Evolutionary conservation across 1,284 basidiomycete species (phyloP).

Genomic region (Cerioporus squamosus): DNA sequence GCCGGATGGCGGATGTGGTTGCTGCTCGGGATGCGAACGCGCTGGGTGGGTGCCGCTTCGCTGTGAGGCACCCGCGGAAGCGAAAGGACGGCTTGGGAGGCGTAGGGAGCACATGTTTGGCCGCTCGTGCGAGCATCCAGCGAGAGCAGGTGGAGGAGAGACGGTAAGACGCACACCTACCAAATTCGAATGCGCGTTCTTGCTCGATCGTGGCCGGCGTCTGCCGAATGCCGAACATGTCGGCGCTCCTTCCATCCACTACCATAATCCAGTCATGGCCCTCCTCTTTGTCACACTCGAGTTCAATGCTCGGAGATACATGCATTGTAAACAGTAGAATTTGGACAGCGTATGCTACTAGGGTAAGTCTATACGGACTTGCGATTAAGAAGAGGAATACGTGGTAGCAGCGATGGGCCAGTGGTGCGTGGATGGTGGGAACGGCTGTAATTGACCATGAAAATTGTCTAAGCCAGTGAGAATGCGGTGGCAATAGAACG

Average conservation of each 20-base stretch:
- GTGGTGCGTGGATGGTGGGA: slow-evolving; percentile 1
- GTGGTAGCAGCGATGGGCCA: slow-evolving; percentile 4
- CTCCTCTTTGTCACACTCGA: slow-evolving; percentile 4
- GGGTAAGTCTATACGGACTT: slow-evolving; percentile 14
- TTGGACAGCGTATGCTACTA: slow-evolving; percentile 8
- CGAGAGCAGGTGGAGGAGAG: slow-evolving; percentile 15
- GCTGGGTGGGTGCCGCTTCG: slow-evolving; percentile 23
- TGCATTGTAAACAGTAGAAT: slow-evolving; percentile 2
- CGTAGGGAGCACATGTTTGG: slow-evolving; percentile 46
- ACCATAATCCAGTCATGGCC: slow-evolving; percentile 8
- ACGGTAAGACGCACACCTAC: slow-evolving; percentile 2
- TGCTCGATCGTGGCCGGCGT: slow-evolving; percentile 12
- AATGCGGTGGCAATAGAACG: slow-evolving; percentile 9
- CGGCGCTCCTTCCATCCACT: neutral
- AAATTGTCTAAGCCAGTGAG: slow-evolving; percentile 11
- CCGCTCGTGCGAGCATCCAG: slow-evolving; percentile 59
- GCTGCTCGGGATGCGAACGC: slow-evolving; percentile 27
- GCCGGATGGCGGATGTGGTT: slow-evolving; percentile 44
- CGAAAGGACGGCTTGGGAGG: slow-evolving; percentile 43
- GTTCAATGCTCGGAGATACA: neutral
- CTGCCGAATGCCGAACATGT: slow-evolving; percentile 5
- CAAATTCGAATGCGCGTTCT: slow-evolving; percentile 5
- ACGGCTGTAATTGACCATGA: slow-evolving; percentile 6
- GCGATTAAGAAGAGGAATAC: slow-evolving; percentile 18
- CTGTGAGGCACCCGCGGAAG: slow-evolving; percentile 49